These are phyloP conservation scores for Boletus huronensis DNA, from an alignment of 768 basidiomycete genomes.

Conservation along the genomic window DNA sequence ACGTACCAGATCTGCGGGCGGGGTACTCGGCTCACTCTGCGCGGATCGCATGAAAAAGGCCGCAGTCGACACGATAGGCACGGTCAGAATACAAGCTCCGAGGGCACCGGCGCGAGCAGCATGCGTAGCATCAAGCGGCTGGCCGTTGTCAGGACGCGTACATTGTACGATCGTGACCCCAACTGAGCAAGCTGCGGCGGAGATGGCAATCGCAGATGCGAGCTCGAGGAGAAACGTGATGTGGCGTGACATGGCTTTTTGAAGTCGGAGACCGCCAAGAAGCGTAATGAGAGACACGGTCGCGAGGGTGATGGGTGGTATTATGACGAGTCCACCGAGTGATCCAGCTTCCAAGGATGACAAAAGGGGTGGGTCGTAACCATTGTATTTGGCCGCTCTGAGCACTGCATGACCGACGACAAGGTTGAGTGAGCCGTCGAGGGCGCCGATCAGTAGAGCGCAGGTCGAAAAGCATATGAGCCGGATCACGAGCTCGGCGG, in stretches of 20 bases:
- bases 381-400: constrained; percentile 6
- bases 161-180: constrained; percentile 5
- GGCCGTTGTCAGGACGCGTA: not conserved
- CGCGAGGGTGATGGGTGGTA: constrained; percentile 5
- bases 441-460: constrained; percentile 1
- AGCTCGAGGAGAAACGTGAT: constrained; percentile 9
- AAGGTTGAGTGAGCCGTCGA: constrained; percentile 9
- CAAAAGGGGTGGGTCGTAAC: constrained; percentile 7
- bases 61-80: constrained; percentile 7
- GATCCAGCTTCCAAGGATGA: constrained; percentile 12
- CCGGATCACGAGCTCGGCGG: constrained; percentile 7
- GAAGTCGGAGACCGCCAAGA: not conserved
- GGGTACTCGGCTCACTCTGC: not conserved
- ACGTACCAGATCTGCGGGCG: constrained; percentile 4
- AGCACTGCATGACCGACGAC: constrained; percentile 15
- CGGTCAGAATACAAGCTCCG: constrained; percentile 8
- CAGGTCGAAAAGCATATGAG: constrained; percentile 2
- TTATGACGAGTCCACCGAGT: constrained; percentile 13
- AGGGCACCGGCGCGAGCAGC: constrained; percentile 15
- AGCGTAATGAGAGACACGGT: constrained; percentile 1
- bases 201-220: constrained; percentile 3
- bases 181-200: constrained; percentile 11
- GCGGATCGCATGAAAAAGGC: not conserved
- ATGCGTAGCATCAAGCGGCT: constrained; percentile 5
- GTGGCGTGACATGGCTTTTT: not conserved